Evolutionary conservation across 352 stramenopile genomes (phyloP).

Genomic region (Globisporangium orthogonon): DNA sequence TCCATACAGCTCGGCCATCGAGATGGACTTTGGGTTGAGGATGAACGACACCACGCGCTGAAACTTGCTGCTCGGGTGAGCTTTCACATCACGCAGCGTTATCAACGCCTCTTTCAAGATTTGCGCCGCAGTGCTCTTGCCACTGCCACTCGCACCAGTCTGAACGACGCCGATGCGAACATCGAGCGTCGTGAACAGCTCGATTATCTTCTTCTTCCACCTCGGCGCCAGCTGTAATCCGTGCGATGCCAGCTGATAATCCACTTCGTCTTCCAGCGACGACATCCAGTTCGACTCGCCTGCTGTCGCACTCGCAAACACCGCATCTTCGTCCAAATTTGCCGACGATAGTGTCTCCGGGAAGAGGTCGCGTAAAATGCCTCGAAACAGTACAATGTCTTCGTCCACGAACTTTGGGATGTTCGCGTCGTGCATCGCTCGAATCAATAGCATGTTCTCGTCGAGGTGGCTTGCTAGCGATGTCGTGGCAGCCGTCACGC

Average conservation of each 20-base stretch:
- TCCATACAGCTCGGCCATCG: constrained; percentile 76
- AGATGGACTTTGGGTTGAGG: constrained; percentile 81
- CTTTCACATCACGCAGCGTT: constrained; percentile 34
- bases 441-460: constrained; percentile 87
- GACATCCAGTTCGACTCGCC: constrained; percentile 28
- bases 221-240: constrained; percentile 54
- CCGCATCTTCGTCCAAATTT: background rate
- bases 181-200: constrained; percentile 91
- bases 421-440: constrained; percentile 91
- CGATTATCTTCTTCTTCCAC: constrained; percentile 87
- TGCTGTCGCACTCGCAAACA: background rate
- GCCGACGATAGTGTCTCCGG: constrained; percentile 26
- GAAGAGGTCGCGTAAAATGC: constrained; percentile 88
- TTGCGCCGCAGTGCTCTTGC: constrained; percentile 50
- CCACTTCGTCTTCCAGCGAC: constrained; percentile 70
- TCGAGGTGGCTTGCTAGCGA: constrained; percentile 22
- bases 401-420: constrained; percentile 88
- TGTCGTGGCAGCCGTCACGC: constrained; percentile 7
- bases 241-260: constrained; percentile 51
- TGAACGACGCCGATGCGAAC: constrained; percentile 88
- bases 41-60: constrained; percentile 49
- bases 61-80: constrained; percentile 45
- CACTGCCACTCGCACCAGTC: constrained; percentile 57
- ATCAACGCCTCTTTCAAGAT: constrained; percentile 47
- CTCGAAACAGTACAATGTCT: constrained; percentile 85